Evolutionary conservation across 176 grass and related monocot genomes (phyloP).

Genomic region (Zea mays): Zm-B73-REFERENCE-NAM-5.0 NC_050104.1:153718501-153719000

Average conservation of each 20-base stretch:
- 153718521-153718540: constrained; percentile 85
- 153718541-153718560: constrained; percentile 18
- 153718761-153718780: constrained; percentile 13
- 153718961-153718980: constrained; percentile 67
- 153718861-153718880: too few relatives aligned
- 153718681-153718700: constrained; percentile 76
- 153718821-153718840: too few relatives aligned
- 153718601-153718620: constrained; percentile 73
- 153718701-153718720: constrained; percentile 78
- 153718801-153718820: too few relatives aligned
- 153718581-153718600: constrained; percentile 22
- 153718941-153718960: constrained; percentile 18
- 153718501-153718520: constrained; percentile 94
- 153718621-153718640: constrained; percentile 99
- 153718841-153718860: too few relatives aligned
- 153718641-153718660: constrained; percentile 73
- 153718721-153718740: constrained; percentile 76
- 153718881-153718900: too few relatives aligned
- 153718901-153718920: too few relatives aligned
- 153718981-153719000: constrained; percentile 72
- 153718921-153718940: not conserved
- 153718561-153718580: constrained; percentile 15
- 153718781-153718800: not conserved
- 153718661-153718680: constrained; percentile 89
- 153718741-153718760: constrained; percentile 64